Evolutionary conservation across 768 basidiomycete species (phyloP), one percentile per base, ranked within the genome.

Genomic region (Butyriboletus loyo): DNA sequence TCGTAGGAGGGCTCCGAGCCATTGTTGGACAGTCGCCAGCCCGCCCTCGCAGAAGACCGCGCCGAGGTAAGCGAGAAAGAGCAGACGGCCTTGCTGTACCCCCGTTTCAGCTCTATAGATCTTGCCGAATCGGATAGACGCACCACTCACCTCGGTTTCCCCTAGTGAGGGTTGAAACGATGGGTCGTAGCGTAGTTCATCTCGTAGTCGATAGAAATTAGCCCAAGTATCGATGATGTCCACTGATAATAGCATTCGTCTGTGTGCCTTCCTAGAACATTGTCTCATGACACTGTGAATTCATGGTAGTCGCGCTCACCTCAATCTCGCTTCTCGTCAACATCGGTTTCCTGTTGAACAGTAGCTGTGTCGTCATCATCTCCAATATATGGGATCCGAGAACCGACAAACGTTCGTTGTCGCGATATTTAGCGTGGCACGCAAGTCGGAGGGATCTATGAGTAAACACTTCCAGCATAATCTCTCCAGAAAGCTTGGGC

Each of bases 51-150:
- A 61, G 61, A 77, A 86, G 25, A 86, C 75, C 35, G 80, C 87
- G 40, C 84, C 87, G 31, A 85, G 75, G 70, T 87, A 88, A 37
- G 86, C 81, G 59, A 78, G 73, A 64, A 89, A 86, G 19, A 88
- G 69, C 17, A 73, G 63, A 31, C 73, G 74, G 7, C 77, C 76
- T 72, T 86, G 83, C 83, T 85, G 56, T 19, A 64, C 36, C 46
- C 41, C 54, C 55, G 46, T 48, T 49, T 60, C 50, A 65, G 56
- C 31, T 57, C 41, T 35, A 25, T 48, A 50, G 51, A 41, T 58
- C 58, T 52, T 45, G 52, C 22, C 44, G 31, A 40, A 52, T 42
- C 40, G 32, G 48, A 49, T 50, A 34, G 61, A 57, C 46, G 43
- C 57, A 60, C 42, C 59, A 67, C 70, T 50, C 64, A 79, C 78